Evolutionary conservation across 1,284 basidiomycete species (phyloP).

Genomic region (Cerioporus squamosus): DNA sequence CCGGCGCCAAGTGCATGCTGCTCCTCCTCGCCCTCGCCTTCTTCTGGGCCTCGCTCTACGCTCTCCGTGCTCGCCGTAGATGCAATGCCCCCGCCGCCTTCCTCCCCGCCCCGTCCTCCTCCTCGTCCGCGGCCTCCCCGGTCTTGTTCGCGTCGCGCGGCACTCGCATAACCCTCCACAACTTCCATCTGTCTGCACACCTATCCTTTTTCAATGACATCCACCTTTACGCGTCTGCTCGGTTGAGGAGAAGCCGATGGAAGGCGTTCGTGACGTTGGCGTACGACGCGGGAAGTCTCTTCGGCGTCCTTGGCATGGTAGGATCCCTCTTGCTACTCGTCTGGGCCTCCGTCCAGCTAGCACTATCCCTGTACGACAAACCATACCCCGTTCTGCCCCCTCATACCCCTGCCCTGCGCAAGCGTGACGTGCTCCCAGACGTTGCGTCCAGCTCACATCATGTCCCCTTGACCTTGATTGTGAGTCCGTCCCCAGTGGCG

Average conservation of each 20-base stretch:
- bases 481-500: not conserved
- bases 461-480: slow-evolving; percentile 7
- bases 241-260: slow-evolving; percentile 12
- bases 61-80: slow-evolving; percentile 11
- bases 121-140: slow-evolving; percentile 3
- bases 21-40: slow-evolving; percentile 15
- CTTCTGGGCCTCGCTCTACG: slow-evolving; percentile 27
- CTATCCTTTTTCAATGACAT: slow-evolving; percentile 55
- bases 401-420: not conserved
- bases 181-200: slow-evolving; percentile 50
- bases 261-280: slow-evolving; percentile 34
- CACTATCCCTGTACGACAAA: slow-evolving; percentile 8
- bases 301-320: slow-evolving; percentile 55
- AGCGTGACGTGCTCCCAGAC: not conserved
- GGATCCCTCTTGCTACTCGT: slow-evolving; percentile 45
- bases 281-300: slow-evolving; percentile 56
- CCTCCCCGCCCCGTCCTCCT: slow-evolving; percentile 15
- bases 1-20: no score
- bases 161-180: slow-evolving; percentile 27
- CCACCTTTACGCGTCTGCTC: slow-evolving; percentile 45
- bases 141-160: slow-evolving; percentile 13
- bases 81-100: slow-evolving; percentile 1
- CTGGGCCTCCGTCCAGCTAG: slow-evolving; percentile 35
- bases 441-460: not conserved
- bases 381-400: not conserved